These are phyloP conservation scores for Colletotrichum horii DNA, from an alignment of 2,329 filamentous ascomycete genomes.

Conservation along the genomic window DNA sequence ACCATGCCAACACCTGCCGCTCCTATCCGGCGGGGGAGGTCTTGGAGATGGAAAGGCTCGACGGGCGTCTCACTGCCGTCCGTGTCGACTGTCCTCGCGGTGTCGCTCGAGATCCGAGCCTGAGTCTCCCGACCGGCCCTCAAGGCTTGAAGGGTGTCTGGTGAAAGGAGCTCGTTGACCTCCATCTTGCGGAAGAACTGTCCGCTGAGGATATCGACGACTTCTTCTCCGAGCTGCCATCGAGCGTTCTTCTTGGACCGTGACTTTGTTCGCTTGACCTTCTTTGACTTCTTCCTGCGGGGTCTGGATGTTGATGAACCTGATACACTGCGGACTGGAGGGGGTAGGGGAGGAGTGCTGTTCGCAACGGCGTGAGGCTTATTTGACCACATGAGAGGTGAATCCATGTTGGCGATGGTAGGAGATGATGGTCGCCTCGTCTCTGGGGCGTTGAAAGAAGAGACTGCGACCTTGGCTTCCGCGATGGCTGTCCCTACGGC, in stretches of 20 bases:
- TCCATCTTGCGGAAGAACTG: constrained; percentile 61
- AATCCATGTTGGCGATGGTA: constrained; percentile 20
- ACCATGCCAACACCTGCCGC: constrained; percentile 39
- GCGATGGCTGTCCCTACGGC: constrained; percentile 46
- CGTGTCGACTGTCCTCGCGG: constrained; percentile 25
- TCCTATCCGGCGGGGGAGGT: constrained; percentile 47
- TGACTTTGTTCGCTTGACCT: constrained; percentile 26
- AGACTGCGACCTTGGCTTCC: constrained; percentile 37
- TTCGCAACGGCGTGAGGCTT: constrained; percentile 25
- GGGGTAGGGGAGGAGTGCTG: constrained; percentile 24
- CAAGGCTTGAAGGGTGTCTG: constrained; percentile 38
- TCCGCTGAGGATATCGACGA: constrained; percentile 61
- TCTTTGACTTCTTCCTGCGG: constrained; percentile 48
- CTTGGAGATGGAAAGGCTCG: constrained; percentile 56
- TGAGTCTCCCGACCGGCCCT: constrained; percentile 35
- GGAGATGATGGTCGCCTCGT: background rate
- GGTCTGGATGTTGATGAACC: constrained; percentile 35
- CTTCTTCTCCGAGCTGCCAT: constrained; percentile 61
- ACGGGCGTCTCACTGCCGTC: constrained; percentile 45
- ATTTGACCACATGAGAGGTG: constrained; percentile 7
- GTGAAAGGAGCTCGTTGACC: constrained; percentile 64
- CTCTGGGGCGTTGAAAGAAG: constrained; percentile 1
- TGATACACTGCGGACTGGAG: constrained; percentile 33
- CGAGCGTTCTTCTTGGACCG: constrained; percentile 40
- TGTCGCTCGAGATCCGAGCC: constrained; percentile 32